Evolutionary conservation across 2,329 filamentous ascomycete species (phyloP), one percentile per base, ranked within the genome.

Genomic region (Ophiostoma sp.): DNA sequence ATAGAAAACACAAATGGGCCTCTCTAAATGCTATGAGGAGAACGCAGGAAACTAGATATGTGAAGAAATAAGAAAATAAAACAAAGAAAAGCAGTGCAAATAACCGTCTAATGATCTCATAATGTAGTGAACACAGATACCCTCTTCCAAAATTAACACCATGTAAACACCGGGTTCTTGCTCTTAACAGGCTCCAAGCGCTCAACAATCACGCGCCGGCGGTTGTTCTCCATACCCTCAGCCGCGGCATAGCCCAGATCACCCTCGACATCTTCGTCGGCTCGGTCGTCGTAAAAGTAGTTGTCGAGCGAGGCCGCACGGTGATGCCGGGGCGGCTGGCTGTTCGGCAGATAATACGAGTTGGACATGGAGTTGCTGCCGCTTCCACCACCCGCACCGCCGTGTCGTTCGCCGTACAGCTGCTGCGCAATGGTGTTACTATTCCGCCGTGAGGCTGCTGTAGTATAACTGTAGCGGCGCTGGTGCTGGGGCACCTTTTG

Each of bases 171-270:
- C 1, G 96, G 96, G 80, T 97, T 97, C 81, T 92, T 92, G 80
- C 91, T 93, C 87, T 98, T 98, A 75, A 99, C 96, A 74, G 95
- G 93, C 85, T 99, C 96, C 74, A 99, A 84, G 76, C 96, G 87
- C 85, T 99, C 96, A 66, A 99, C 95, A 85, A 99, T 98, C 66
- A 99, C 96, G 82, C 96, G 97, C 78, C 95, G 89, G 80, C 92
- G 91, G 79, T 94, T 93, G 15, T 93, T 93, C 82, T 98, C 96
- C 89, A 97, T 94, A 33, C 94, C 96, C 81, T 95, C 93, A 0
- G 96, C 96, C 0, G 95, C 95, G 12, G 95, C 94, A 82, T 97
- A 99, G 11, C 96, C 96, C 36, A 99, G 84, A 82, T 99, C 96
- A 0, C 96, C 96, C 78, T 97, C 95, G 8, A 94, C 86, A 77